Evolutionary conservation across 805 yeast genomes (phyloP).

Genomic region (Candida methanosorbosa): DNA sequence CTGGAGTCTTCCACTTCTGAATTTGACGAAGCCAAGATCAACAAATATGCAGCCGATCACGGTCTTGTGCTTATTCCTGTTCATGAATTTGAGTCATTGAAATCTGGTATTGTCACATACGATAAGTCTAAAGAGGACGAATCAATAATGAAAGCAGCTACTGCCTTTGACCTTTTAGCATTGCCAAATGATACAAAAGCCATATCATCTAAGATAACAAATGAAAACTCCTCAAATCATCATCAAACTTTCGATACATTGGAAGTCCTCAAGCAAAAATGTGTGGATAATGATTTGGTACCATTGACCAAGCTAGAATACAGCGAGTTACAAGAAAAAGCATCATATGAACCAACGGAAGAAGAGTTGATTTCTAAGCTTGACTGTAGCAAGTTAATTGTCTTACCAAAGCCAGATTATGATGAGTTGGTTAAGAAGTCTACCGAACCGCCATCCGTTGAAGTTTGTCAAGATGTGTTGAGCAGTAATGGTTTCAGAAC

Average conservation of each 20-base stretch:
- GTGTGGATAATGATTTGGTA: neutral
- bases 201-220: neutral
- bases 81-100: constrained; percentile 17
- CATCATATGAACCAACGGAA: constrained; percentile 7
- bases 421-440: constrained; percentile 6
- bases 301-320: neutral
- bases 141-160: constrained; percentile 15
- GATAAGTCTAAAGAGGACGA: constrained; percentile 4
- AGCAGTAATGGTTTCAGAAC: too few relatives aligned
- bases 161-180: constrained; percentile 16
- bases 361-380: constrained; percentile 6
- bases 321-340: neutral
- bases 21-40: constrained; percentile 14
- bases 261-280: constrained; percentile 2
- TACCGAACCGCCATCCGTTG: constrained; percentile 2
- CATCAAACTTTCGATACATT: neutral
- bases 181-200: constrained; percentile 13
- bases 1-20: constrained; percentile 3
- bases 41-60: constrained; percentile 21
- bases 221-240: too few relatives aligned
- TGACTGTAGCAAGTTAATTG: constrained; percentile 3
- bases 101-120: neutral
- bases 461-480: neutral
- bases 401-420: constrained; percentile 12
- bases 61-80: constrained; percentile 9